Base-by-base conservation (phyloP, 371 early-diverging fungal genomes). In the Mucor irregularis region DNA sequence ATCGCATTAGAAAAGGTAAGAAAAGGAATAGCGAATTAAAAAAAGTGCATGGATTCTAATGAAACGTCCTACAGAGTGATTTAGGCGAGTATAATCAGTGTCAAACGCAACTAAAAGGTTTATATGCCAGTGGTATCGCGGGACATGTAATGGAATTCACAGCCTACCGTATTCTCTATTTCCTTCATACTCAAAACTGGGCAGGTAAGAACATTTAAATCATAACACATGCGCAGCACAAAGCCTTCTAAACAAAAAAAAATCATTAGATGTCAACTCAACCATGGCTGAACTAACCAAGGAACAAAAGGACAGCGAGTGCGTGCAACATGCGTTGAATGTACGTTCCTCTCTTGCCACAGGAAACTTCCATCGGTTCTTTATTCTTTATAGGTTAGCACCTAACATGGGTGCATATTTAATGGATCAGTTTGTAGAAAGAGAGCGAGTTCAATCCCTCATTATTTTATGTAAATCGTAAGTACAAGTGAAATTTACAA, bases 81-180 rank as follows among this genome's bases (percentile, higher is more conserved):
- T 75, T 98, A 24, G 95, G 96, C 51, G 98, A 98, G 78, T 98
- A 89, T 69, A 96, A 98, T 56, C 95, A 95, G 63, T 97, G 97
- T 67, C 95, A 96, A 69, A 92, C 93, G 2, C 95, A 96, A 67
- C 73, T 97, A 21, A 92, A 88, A 61, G 83, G 87, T 37, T 77
- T 97, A 19, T 97, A 96, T 63, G 63, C 69, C 33, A 69, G 82
- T 34, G 85, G 83, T 8, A 70, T 90, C n/a, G 59, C 74, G 11
- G 91, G 90, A 35, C 78, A 83, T 49, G 71, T 74, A 4, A 85
- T 86, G 73, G 98, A 98, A 65, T 98, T 96, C 70, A 78, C 83
- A 35, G 94, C 93, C 7, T 98, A 98, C 69, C 80, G 94, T 6
- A 87, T 98, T 29, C 72, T 98, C 9, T 98, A 98, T 69, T 80